These are phyloP conservation scores for Iris macrosiphon DNA, from an alignment of 106 monocot genomes.

Conservation along the genomic window DNA sequence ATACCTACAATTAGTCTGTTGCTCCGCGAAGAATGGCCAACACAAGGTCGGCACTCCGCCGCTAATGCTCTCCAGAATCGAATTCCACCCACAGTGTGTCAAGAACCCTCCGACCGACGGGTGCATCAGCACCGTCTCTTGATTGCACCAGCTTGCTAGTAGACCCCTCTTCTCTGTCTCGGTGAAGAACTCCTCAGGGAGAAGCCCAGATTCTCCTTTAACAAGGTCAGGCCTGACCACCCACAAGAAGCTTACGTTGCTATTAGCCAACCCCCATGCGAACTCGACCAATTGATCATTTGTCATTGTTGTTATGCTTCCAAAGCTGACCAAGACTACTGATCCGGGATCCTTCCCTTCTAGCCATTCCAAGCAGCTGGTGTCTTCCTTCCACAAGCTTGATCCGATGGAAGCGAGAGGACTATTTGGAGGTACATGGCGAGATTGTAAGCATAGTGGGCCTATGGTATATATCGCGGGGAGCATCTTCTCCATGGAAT, in stretches of 20 bases:
- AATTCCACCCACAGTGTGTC: conserved; percentile 10
- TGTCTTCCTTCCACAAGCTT: conserved; percentile 5
- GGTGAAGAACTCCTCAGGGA: neutral
- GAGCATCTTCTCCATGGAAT: neutral
- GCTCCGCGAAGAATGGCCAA: conserved; percentile 4
- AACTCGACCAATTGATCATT: neutral
- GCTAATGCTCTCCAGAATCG: conserved; percentile 6
- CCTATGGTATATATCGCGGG: neutral
- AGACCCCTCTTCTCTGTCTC: neutral
- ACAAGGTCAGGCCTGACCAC: conserved; percentile 1
- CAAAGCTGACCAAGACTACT: conserved; percentile 3
- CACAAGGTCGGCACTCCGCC: conserved; percentile 6
- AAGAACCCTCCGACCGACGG: conserved; percentile 1
- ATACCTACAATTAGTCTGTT: conserved; percentile 3
- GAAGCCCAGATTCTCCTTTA: neutral
- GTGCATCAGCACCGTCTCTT: conserved; percentile 1
- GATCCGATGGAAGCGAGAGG: neutral
- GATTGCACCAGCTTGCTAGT: conserved; percentile 2
- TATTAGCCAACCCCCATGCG: conserved; percentile 8
- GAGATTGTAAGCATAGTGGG: neutral
- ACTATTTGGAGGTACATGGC: neutral
- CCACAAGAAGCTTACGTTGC: neutral
- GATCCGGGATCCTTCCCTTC: neutral
- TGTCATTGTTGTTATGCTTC: conserved; percentile 2
- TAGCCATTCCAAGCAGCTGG: neutral